Conservation (phyloP, 202 grass and related monocot species). For the Panicum hallii region DNA sequence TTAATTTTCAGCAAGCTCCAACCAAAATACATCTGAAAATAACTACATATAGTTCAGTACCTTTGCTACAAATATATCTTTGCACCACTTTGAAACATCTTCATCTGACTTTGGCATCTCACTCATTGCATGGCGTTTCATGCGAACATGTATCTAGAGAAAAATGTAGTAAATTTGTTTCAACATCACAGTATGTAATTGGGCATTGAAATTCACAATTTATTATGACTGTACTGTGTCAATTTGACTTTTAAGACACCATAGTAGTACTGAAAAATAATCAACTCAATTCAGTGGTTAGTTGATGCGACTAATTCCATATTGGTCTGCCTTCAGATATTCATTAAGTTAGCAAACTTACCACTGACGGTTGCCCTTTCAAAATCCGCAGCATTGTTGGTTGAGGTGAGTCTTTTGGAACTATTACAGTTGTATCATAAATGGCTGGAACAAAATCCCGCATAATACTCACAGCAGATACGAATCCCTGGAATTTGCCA, state of each 20-base stretch:
- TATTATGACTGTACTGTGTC: background rate
- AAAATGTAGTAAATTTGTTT: conserved; percentile 14
- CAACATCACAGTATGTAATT: background rate
- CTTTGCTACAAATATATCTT: conserved; percentile 91
- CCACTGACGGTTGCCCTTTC: conserved; percentile 89
- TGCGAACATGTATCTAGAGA: conserved; percentile 84
- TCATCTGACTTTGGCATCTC: conserved; percentile 91
- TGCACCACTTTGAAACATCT: conserved; percentile 93
- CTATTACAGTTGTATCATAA: conserved; percentile 85
- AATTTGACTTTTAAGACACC: conserved; percentile 7
- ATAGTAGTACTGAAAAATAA: background rate
- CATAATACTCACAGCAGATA: conserved; percentile 82
- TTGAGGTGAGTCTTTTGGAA: conserved; percentile 83
- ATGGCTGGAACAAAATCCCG: conserved; percentile 87
- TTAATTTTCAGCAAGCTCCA: background rate
- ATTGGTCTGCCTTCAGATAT: conserved; percentile 1
- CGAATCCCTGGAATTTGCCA: conserved; percentile 75
- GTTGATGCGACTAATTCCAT: conserved; percentile 1
- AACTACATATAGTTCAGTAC: conserved; percentile 31
- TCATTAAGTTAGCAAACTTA: conserved; percentile 47
- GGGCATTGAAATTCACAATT: background rate
- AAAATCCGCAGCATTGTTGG: conserved; percentile 93
- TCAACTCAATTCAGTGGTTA: conserved; percentile 25
- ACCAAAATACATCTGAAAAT: conserved; percentile 33
- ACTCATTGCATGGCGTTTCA: conserved; percentile 82